phyloP scores from a whole-genome alignment of 2,329 filamentous ascomycete genomes.

The Calonectria fujianensis region DNA sequence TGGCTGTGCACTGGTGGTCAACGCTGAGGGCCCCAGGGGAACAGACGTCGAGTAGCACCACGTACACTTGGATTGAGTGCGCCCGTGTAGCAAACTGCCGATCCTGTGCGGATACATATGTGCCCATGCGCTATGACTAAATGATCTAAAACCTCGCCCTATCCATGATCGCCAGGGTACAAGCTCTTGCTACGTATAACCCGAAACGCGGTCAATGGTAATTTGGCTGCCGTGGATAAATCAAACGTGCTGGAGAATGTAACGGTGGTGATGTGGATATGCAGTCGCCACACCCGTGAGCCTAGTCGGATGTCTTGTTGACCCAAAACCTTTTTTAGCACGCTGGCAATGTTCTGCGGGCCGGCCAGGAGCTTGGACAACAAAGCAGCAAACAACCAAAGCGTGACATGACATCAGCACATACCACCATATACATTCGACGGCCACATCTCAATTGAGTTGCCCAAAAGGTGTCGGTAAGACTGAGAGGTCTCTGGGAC shows the following conservation, averaged over 20 bases:
- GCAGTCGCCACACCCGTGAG: constrained; percentile 5
- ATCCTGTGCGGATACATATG: not conserved
- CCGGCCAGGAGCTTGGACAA: not conserved
- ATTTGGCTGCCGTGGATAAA: not conserved
- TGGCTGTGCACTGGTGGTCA: constrained; percentile 6
- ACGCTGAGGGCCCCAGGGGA: constrained; percentile 3
- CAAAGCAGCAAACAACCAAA: not conserved
- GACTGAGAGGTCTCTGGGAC: no score
- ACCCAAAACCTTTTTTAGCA: not conserved
- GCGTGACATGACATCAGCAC: constrained; percentile 3
- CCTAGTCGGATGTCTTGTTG: not conserved
- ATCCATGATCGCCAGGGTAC: constrained; percentile 23
- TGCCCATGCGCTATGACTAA: constrained; percentile 19
- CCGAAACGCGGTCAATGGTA: constrained; percentile 10
- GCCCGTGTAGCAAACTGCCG: constrained; percentile 15
- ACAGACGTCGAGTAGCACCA: constrained; percentile 10
- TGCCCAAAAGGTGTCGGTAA: not conserved
- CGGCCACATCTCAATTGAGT: constrained; percentile 2
- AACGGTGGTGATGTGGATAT: not conserved
- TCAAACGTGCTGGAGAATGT: constrained; percentile 9
- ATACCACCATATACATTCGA: not conserved
- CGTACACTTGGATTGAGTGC: not conserved
- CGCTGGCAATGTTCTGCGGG: not conserved
- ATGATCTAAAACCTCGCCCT: constrained; percentile 15
- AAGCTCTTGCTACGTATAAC: constrained; percentile 2